Evolutionary conservation across 441 rosid species (phyloP), one percentile per base, ranked within the genome.

Genomic region (Raphanus hybrid): DNA sequence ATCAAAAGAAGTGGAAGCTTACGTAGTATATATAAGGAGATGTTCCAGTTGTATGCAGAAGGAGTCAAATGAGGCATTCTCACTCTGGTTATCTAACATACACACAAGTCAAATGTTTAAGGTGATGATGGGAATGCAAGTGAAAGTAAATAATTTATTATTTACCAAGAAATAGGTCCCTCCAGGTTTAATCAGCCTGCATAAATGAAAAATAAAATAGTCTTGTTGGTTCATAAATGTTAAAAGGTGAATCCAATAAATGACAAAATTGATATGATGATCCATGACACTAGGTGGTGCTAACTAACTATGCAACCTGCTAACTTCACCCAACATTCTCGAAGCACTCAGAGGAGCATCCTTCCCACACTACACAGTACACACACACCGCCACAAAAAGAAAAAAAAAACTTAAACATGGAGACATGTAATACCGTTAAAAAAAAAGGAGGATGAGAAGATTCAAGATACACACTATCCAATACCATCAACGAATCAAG

Each of bases 401-500:
- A 37, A 37, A 39, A 63, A 43, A 11, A 58, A 59, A 23, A 59
- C n/a, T 71, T 52, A 52, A 43, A 29, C 61, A 64, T 71, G 12
- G 39, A 78, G 64, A 77, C 74, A 76, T 66, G 34, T 70, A 54
- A 61, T 67, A 54, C 58, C 63, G 45, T 70, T 1, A 6, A 29
- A 41, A 26, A 34, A 37, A 75, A 72, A 48, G 59, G 58, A 54
- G 11, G 39, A 73, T 54, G 35, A 73, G 75, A 15, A 71, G 69
- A 72, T 61, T 78, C 68, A 55, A 70, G 64, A 77, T 52, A 41
- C 12, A 18, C 18, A 23, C 26, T 23, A 29, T 76, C 48, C 90
- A 65, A 65, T 91, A 92, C 99, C 98, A 94, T 89, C 82, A 94
- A 88, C 26, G 98, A 94, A 89, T 92, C 97, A 80, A 91, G 97